Evolutionary conservation across 345 rosid genomes (phyloP), one percentile per base, ranked within the genome.

Genomic region (Brassica carinata): DNA sequence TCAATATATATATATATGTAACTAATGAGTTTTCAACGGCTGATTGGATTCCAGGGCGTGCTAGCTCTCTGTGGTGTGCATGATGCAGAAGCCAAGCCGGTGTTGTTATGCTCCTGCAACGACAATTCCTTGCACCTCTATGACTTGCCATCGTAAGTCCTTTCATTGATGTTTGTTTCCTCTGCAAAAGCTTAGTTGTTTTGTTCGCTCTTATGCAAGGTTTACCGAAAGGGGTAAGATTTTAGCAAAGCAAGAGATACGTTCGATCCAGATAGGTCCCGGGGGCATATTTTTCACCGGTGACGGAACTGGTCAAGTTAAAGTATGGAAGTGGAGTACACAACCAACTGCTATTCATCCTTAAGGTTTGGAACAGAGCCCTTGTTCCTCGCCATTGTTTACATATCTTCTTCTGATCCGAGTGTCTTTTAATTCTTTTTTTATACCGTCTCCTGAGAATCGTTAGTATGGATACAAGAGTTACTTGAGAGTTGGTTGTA

Each of bases 111-210:
- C 68, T 80, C 92, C 8, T 86, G 93, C 84, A 94, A 92, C 67
- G 96, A 94, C 85, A 88, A 89, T 68, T 75, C 93, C 7, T 82
- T 91, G 67, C 94, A 86, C 45, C 85, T 86, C 36, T 94, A 88
- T 73, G 98, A 96, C 86, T 81, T 96, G 75, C 98, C 99, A 64
- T 91, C 99, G 99, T 96, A 84, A 92, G 99, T 86, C 45, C 67
- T 78, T 70, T n/a, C 7, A 34, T 0, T 70, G 79, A n/a, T 55
- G 69, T 62, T 64, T 34, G 5, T 74, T 69, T 65, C 67, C 33
- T 65, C 74, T 48, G 51, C 14, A 38, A 43, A 57, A 33, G 15
- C 73, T 72, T 72, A 33, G 30, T 69, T 79, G 30, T 73, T 58
- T 62, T 73, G 23, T 72, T 55, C 1, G 8, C 55, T 38, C 69